A percentile compares a stretch with the other conserved stretches of the same genome.
phyloP scores from a whole-genome alignment of 1,139 yeast species.

The Yamadazyma diddensiae region DNA sequence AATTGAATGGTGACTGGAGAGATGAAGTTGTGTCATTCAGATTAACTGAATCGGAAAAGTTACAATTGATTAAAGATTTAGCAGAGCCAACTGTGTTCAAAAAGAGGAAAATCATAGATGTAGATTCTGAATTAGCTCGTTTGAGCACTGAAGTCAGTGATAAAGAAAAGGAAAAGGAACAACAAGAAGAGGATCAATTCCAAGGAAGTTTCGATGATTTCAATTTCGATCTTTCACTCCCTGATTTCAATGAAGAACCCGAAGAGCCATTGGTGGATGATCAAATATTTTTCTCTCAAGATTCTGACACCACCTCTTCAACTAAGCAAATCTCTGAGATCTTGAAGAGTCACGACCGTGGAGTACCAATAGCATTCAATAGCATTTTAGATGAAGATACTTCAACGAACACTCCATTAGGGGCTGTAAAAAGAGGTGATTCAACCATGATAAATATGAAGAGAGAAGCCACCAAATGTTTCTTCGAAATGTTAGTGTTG shows the following conservation, averaged over 20 bases:
- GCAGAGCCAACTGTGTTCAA: conserved; percentile 24
- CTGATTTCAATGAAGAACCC: conserved; percentile 27
- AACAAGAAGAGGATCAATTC: conserved; percentile 18
- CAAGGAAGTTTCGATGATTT: conserved; percentile 19
- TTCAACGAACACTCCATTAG: conserved; percentile 28
- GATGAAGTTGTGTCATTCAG: conserved; percentile 22
- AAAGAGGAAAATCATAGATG: conserved; percentile 35
- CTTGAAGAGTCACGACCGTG: conserved; percentile 12
- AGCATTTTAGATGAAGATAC: conserved; percentile 43
- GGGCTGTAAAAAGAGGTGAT: conserved; percentile 13
- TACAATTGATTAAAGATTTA: conserved; percentile 34
- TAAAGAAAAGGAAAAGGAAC: conserved; percentile 22
- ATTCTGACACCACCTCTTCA: conserved; percentile 9
- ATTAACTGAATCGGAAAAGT: conserved; percentile 32
- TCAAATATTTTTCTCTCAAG: conserved; percentile 6
- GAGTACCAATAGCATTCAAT: conserved; percentile 24
- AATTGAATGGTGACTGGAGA: conserved; percentile 18
- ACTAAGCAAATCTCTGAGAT: conserved; percentile 12
- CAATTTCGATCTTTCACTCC: conserved; percentile 42
- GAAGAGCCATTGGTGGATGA: conserved; percentile 9
- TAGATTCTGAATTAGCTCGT: conserved; percentile 28
- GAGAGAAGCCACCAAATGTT: conserved; percentile 68
- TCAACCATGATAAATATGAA: conserved; percentile 39
- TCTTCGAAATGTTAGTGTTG: conserved; percentile 78
- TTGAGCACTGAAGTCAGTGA: conserved; percentile 29